A percentile compares a stretch with the other conserved stretches of the same genome.
These are phyloP conservation scores for Karstenula rhodostoma DNA, from an alignment of 2,329 filamentous ascomycete genomes.

Conservation along the genomic window DNA sequence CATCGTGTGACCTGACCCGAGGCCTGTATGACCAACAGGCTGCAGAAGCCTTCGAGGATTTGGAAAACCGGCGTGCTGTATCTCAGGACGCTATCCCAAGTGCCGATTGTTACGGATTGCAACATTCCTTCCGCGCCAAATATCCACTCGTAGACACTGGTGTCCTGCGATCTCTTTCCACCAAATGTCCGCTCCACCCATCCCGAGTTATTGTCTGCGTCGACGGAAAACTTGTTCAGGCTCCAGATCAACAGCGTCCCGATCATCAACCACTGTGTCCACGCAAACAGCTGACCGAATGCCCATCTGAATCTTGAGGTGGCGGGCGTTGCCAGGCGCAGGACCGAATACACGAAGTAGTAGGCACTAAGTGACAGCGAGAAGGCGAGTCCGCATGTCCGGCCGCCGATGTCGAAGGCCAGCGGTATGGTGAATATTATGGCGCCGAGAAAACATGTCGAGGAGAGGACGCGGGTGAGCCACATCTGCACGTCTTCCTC, in stretches of 20 bases:
- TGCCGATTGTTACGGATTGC: constrained; percentile 80
- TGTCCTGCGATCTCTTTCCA: constrained; percentile 68
- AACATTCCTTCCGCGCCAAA: constrained; percentile 86
- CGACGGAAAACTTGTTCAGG: constrained; percentile 92
- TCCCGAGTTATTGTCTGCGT: constrained; percentile 72
- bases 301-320: constrained; percentile 77
- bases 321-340: constrained; percentile 83
- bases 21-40: constrained; percentile 91
- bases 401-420: constrained; percentile 96
- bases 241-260: constrained; percentile 92
- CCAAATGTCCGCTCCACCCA: constrained; percentile 85
- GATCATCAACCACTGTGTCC: constrained; percentile 86
- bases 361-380: constrained; percentile 88
- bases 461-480: constrained; percentile 81
- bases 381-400: constrained; percentile 92
- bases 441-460: constrained; percentile 84
- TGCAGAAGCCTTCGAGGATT: constrained; percentile 95
- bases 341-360: constrained; percentile 85
- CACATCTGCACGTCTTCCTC: constrained; percentile 71
- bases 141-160: constrained; percentile 81
- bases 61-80: constrained; percentile 97
- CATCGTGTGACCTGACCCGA: constrained; percentile 93
- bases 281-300: constrained; percentile 72
- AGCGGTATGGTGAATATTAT: constrained; percentile 96
- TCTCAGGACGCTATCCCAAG: constrained; percentile 86